These are phyloP conservation scores for Curvularia lunata DNA, from an alignment of 2,329 filamentous ascomycete genomes.

Conservation along the genomic window DNA sequence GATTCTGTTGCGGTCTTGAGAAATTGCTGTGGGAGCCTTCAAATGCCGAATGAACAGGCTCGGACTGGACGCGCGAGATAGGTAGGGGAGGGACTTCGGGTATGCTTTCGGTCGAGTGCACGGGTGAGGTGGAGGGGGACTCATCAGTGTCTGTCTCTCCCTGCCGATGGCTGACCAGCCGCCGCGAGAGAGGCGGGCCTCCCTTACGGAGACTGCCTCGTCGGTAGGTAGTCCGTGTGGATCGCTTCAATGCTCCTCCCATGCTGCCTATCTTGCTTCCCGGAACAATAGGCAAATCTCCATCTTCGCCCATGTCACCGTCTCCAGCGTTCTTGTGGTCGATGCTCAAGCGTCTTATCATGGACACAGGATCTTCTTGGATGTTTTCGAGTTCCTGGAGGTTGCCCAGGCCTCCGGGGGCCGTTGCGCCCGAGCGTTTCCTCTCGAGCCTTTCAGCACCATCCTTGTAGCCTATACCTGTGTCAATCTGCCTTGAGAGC, in stretches of 20 bases:
- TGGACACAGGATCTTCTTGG: slow-evolving; percentile 76
- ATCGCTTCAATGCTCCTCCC: slow-evolving; percentile 81
- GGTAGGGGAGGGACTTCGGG: slow-evolving; percentile 51
- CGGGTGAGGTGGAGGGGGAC: slow-evolving; percentile 58
- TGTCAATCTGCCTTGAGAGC: slow-evolving; percentile 90
- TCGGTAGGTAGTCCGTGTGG: slow-evolving; percentile 89
- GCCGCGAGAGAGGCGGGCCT: slow-evolving; percentile 75
- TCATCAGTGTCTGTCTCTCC: slow-evolving; percentile 66
- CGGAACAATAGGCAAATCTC: slow-evolving; percentile 84
- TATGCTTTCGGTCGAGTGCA: slow-evolving; percentile 41
- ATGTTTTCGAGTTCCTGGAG: slow-evolving; percentile 76
- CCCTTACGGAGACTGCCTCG: slow-evolving; percentile 86
- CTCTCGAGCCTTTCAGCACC: slow-evolving; percentile 80
- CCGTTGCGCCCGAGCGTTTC: slow-evolving; percentile 66
- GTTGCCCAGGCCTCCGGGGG: slow-evolving; percentile 60
- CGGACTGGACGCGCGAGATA: slow-evolving; percentile 71
- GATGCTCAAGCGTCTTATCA: slow-evolving; percentile 73
- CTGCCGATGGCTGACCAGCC: slow-evolving; percentile 63
- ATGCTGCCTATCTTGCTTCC: slow-evolving; percentile 73
- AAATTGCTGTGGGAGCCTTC: slow-evolving; percentile 58
- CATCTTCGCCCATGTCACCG: slow-evolving; percentile 31
- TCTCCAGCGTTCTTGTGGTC: slow-evolving; percentile 51
- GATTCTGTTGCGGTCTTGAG: slow-evolving; percentile 60
- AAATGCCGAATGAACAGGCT: slow-evolving; percentile 60
- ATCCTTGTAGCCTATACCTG: slow-evolving; percentile 76